These are phyloP conservation scores for Cicer pinnatifidum DNA, from an alignment of 306 rosid species.

Conservation along the genomic window DNA sequence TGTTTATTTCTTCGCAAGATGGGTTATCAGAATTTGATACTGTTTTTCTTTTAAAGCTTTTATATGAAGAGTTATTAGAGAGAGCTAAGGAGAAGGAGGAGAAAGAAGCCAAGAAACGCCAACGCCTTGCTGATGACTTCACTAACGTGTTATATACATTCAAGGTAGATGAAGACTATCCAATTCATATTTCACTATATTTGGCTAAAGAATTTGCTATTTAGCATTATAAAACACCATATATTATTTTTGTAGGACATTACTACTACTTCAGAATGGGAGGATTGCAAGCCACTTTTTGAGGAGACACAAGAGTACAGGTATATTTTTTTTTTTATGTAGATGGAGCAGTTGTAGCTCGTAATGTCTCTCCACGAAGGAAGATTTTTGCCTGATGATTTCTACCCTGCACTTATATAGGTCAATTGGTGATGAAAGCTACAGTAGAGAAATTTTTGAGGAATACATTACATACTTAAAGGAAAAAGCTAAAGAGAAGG, in stretches of 20 bases:
- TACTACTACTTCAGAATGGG: constrained; percentile 78
- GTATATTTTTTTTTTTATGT: constrained; percentile 49
- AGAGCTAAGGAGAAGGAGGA: constrained; percentile 94
- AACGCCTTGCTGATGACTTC: constrained; percentile 91
- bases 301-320: constrained; percentile 93
- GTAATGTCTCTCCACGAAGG: constrained; percentile 23
- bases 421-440: constrained; percentile 77
- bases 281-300: constrained; percentile 79
- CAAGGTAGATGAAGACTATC: constrained; percentile 60
- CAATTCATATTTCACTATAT: constrained; percentile 36
- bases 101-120: constrained; percentile 98
- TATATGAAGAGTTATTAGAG: constrained; percentile 82
- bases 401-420: constrained; percentile 50
- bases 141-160: constrained; percentile 68
- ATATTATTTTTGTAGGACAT: constrained; percentile 69
- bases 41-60: constrained; percentile 60
- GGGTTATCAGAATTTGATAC: constrained; percentile 39
- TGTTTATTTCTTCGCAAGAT: constrained; percentile 28
- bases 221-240: constrained; percentile 25
- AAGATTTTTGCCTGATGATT: constrained; percentile 4
- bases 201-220: constrained; percentile 20
- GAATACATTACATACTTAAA: constrained; percentile 68
- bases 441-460: constrained; percentile 72
- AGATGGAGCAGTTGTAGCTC: constrained; percentile 4
- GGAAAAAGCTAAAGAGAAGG: constrained; percentile 94